Conservation (phyloP, 2,329 filamentous ascomycete genomes). For the Exophiala spinifera region DNA sequence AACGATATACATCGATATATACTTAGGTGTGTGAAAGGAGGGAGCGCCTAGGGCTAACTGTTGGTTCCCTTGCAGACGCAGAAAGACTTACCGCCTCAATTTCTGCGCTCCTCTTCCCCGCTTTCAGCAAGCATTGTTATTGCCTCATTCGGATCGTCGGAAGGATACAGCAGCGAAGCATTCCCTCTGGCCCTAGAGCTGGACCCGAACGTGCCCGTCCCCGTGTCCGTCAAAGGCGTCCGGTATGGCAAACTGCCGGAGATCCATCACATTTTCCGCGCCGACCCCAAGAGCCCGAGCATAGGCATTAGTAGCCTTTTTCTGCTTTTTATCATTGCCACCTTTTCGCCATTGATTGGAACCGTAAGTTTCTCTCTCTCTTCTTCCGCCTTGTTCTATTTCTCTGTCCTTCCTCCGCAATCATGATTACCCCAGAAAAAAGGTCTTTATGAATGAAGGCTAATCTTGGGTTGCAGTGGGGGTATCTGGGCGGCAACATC, state of each 20-base stretch:
- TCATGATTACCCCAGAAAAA: no score
- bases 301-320: slow-evolving; percentile 77
- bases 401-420: no score
- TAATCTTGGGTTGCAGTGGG: no score
- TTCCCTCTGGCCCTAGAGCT: slow-evolving; percentile 70
- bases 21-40: no score
- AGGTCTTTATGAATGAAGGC: no score
- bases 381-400: no score
- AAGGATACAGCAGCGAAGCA: slow-evolving; percentile 63
- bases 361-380: slow-evolving; percentile 63
- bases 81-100: slow-evolving; percentile 82
- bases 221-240: slow-evolving; percentile 63
- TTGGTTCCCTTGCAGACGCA: slow-evolving; percentile 59
- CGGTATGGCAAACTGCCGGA: slow-evolving; percentile 81
- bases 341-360: slow-evolving; percentile 70
- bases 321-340: slow-evolving; percentile 65
- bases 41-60: neutral
- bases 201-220: slow-evolving; percentile 60
- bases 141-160: slow-evolving; percentile 73
- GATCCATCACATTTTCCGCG: slow-evolving; percentile 87
- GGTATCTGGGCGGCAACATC: slow-evolving; percentile 76
- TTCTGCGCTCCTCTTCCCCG: slow-evolving; percentile 65
- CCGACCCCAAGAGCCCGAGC: slow-evolving; percentile 75
- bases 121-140: slow-evolving; percentile 79
- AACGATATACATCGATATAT: no score